Conservation (phyloP, 768 basidiomycete genomes). For the Lactarius akahatsu region DNA sequence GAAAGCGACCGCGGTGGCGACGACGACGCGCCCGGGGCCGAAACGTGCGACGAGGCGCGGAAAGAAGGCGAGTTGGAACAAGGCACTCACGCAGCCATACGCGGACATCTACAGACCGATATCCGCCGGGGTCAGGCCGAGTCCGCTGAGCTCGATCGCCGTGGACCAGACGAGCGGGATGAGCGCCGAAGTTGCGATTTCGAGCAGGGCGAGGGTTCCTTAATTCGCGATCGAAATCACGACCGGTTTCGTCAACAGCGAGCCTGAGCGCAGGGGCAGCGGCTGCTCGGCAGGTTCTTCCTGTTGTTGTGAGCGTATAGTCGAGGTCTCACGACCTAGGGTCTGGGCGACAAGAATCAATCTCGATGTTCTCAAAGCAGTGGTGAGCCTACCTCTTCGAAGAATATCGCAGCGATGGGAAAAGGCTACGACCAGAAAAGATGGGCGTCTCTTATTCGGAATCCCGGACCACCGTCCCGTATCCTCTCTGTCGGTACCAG, state of each 20-base stretch:
- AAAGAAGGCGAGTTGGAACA: background rate
- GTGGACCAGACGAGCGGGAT: background rate
- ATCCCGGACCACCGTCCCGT: too few relatives aligned
- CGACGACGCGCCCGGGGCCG: background rate
- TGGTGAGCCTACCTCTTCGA: slow-evolving; percentile 1
- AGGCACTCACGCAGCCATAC: background rate
- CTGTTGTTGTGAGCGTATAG: background rate
- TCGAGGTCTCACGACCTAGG: background rate
- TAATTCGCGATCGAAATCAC: background rate
- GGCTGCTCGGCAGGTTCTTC: background rate
- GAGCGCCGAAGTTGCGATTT: background rate
- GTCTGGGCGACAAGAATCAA: background rate
- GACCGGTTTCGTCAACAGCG: background rate
- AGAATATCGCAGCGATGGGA: background rate
- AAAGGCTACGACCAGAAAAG: slow-evolving; percentile 13
- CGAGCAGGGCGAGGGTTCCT: background rate
- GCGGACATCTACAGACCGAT: slow-evolving; percentile 1
- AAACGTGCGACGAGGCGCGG: background rate
- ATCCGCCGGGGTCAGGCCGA: background rate
- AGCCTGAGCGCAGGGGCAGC: background rate
- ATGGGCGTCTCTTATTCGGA: background rate
- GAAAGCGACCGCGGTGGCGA: background rate
- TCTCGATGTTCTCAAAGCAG: background rate
- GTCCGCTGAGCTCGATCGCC: background rate
- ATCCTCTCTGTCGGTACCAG: too few relatives aligned